phyloP scores from a whole-genome alignment of 2,329 filamentous ascomycete species.

The Penicillium verrucosum region DNA sequence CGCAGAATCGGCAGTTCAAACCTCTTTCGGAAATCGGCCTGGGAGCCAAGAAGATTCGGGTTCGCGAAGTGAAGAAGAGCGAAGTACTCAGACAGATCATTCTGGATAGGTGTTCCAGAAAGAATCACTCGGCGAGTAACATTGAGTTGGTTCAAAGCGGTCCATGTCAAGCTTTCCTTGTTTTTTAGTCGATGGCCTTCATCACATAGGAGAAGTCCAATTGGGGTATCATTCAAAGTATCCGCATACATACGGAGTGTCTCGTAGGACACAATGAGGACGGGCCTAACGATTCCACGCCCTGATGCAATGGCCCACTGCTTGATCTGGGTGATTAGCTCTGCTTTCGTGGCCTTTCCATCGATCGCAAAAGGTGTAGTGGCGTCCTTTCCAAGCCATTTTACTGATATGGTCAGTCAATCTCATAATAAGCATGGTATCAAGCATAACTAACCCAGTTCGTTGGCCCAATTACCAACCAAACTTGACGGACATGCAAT shows the following conservation, averaged over 20 bases:
- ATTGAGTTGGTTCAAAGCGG: slow-evolving; percentile 82
- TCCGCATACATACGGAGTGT: slow-evolving; percentile 88
- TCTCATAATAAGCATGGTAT: background rate
- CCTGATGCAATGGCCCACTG: slow-evolving; percentile 94
- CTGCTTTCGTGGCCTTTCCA: slow-evolving; percentile 92
- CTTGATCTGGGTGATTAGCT: slow-evolving; percentile 81
- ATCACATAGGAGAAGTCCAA: slow-evolving; percentile 90
- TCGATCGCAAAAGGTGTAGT: slow-evolving; percentile 94
- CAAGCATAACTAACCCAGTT: slow-evolving; percentile 54
- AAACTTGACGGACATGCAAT: slow-evolving; percentile 96
- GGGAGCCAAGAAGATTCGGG: slow-evolving; percentile 82
- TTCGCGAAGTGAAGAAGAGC: slow-evolving; percentile 95
- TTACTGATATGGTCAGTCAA: slow-evolving; percentile 49
- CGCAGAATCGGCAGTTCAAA: slow-evolving; percentile 90
- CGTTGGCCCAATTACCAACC: slow-evolving; percentile 97
- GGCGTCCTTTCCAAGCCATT: slow-evolving; percentile 92
- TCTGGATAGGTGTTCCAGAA: slow-evolving; percentile 96
- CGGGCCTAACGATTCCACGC: slow-evolving; percentile 82
- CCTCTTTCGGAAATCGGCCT: slow-evolving; percentile 86
- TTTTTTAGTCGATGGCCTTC: slow-evolving; percentile 97
- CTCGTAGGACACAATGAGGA: slow-evolving; percentile 97
- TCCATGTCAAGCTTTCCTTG: slow-evolving; percentile 92
- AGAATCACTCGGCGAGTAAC: slow-evolving; percentile 90
- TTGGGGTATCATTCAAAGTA: slow-evolving; percentile 82
- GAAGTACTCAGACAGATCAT: slow-evolving; percentile 98